These are phyloP conservation scores for Aspergillus nidulans DNA, from an alignment of 495 filamentous ascomycete species.

Conservation along the genomic window DNA sequence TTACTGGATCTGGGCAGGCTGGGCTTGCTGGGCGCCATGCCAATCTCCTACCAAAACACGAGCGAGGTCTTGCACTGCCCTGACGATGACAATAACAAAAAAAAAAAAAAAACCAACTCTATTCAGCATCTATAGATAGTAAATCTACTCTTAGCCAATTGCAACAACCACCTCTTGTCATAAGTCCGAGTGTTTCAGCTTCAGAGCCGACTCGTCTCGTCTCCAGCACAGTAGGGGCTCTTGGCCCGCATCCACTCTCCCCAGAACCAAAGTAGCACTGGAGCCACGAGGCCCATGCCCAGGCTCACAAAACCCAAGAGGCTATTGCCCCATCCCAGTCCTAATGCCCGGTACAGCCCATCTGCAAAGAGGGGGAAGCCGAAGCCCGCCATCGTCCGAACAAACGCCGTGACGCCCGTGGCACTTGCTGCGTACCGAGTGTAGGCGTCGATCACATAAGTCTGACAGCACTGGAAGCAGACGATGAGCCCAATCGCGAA, in stretches of 20 bases:
- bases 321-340: slow-evolving; percentile 16
- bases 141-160: too few species aligned
- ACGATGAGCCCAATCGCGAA: slow-evolving; percentile 41
- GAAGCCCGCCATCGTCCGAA: slow-evolving; percentile 14
- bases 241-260: slow-evolving; percentile 9
- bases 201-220: neutral
- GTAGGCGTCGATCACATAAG: slow-evolving; percentile 14
- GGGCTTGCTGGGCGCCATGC: neutral
- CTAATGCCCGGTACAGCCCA: slow-evolving; percentile 8
- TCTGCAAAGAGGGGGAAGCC: slow-evolving; percentile 12
- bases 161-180: too few species aligned
- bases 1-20: neutral
- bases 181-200: neutral
- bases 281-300: slow-evolving; percentile 5
- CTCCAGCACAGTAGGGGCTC: slow-evolving; percentile 7
- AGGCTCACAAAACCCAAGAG: slow-evolving; percentile 9
- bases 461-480: slow-evolving; percentile 16
- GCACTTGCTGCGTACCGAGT: slow-evolving; percentile 13
- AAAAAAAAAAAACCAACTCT: too few species aligned
- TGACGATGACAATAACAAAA: too few species aligned
- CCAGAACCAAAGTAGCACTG: slow-evolving; percentile 11
- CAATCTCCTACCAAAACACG: neutral
- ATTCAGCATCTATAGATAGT: neutral
- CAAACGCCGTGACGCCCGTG: slow-evolving; percentile 11
- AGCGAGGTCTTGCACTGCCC: neutral